Base-by-base conservation (phyloP, 371 early-diverging fungal species). In the Choanephora cucurbitarum region DNA sequence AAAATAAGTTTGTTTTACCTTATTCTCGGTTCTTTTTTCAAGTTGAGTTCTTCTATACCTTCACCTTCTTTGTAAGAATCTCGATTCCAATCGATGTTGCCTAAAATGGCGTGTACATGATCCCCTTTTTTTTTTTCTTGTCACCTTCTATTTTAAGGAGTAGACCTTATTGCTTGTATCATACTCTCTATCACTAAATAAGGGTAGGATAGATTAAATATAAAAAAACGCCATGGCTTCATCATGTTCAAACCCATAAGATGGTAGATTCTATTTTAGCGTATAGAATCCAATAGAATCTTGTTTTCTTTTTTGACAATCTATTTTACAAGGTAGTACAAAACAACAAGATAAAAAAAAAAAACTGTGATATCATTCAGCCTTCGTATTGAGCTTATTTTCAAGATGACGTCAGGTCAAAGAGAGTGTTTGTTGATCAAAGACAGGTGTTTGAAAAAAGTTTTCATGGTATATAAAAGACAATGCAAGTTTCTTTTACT, bases 341-440 rank as follows among this genome's bases (percentile, higher is more conserved):
- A n/a, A n/a, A 18, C 11, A 17, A 17, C n/a, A 43, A 43, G 7
- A 17, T 1, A 37, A 15, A 15, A n/a, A n/a, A n/a, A n/a, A n/a
- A n/a, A n/a, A n/a, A n/a, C n/a, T 10, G 41, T 52, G 52, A 52
- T 52, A 41, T 52, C 52, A 52, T 32, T 21, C 4, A 41, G 22
- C 43, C 37, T 37, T n/a, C n/a, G 28, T 3, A 28, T 7, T 7
- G 37, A 37, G 14, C 37, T 37, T 14, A 13, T 2, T 13, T 37
- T 37, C 9, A 4, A 13, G 5, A 52, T 52, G 42, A 52, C 42
- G 23, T 52, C 52, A 52, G 40, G 32, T 33, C 21, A 14, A 5
- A 32, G 19, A 46, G 40, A 55, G 48, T 56, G 56, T 18, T 21
- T 43, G 17, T 43, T 43, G 17, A 19, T 43, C 19, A 37, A 37